Evolutionary conservation across 495 filamentous ascomycete genomes (phyloP).

Genomic region (Daldinia concentrica): DNA sequence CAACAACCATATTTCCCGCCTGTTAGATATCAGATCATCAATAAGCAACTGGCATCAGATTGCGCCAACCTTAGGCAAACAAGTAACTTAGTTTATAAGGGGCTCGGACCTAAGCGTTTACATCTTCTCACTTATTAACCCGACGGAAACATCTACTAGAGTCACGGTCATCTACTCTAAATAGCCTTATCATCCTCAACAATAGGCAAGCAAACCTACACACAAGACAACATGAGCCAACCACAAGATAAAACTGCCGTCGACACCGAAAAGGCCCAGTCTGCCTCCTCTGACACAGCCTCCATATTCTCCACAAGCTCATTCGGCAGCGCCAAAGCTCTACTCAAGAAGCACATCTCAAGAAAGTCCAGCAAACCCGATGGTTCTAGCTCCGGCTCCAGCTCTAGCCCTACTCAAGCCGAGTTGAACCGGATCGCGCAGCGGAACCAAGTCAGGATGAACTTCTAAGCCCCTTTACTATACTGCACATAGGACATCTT

Average conservation of each 20-base stretch:
- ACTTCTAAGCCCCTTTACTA: background rate
- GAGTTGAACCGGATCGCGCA: conserved; percentile 20
- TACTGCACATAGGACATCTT: background rate
- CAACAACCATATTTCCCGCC: background rate
- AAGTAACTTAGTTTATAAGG: background rate
- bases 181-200: too few species aligned
- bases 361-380: conserved; percentile 13
- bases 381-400: background rate
- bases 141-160: background rate
- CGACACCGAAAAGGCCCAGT: background rate
- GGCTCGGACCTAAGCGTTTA: background rate
- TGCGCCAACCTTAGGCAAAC: background rate
- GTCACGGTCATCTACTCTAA: too few species aligned
- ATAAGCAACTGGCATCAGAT: background rate
- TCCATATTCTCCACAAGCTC: conserved; percentile 47
- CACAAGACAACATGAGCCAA: conserved; percentile 10
- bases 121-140: background rate
- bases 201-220: background rate
- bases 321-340: conserved; percentile 43
- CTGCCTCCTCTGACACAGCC: conserved; percentile 36
- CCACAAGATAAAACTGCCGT: conserved; percentile 18
- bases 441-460: conserved; percentile 34
- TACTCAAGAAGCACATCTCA: conserved; percentile 41
- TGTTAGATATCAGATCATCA: background rate
- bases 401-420: conserved; percentile 11